Evolutionary conservation across 106 monocot genomes (phyloP).

Genomic region (Posidonia australis): DNA sequence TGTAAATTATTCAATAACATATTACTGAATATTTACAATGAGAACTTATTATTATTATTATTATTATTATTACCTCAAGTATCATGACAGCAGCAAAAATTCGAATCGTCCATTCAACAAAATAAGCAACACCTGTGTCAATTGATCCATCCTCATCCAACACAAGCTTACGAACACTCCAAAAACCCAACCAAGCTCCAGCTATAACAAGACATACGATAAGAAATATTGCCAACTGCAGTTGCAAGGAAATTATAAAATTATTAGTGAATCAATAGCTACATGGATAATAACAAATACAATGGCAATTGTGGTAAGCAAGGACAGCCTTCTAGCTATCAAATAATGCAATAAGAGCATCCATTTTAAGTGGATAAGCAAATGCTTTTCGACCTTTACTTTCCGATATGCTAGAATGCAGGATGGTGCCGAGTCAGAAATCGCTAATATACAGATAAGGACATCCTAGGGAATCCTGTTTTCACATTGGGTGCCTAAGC

Average conservation of each 20-base stretch:
- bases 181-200: slow-evolving; percentile 97
- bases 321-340: too few relatives aligned
- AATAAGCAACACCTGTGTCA: slow-evolving; percentile 61
- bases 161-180: slow-evolving; percentile 86
- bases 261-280: not conserved
- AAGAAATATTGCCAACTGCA: slow-evolving; percentile 63
- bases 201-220: slow-evolving; percentile 45
- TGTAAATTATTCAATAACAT: not conserved
- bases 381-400: too few relatives aligned
- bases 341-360: too few relatives aligned
- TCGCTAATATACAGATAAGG: too few relatives aligned
- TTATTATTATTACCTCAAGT: slow-evolving; percentile 40
- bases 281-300: not conserved
- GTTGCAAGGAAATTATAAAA: slow-evolving; percentile 1
- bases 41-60: not conserved
- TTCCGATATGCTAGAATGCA: too few relatives aligned
- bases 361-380: too few relatives aligned
- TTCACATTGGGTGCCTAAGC: too few relatives aligned
- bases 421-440: too few relatives aligned
- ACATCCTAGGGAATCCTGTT: too few relatives aligned
- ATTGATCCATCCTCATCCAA: slow-evolving; percentile 70
- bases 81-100: slow-evolving; percentile 63
- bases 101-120: slow-evolving; percentile 72
- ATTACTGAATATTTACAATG: too few relatives aligned
- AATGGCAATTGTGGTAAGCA: too few relatives aligned